Evolutionary conservation across 2,329 filamentous ascomycete species (phyloP), one percentile per base, ranked within the genome.

Genomic region (Tolypocladium guangdongense): DNA sequence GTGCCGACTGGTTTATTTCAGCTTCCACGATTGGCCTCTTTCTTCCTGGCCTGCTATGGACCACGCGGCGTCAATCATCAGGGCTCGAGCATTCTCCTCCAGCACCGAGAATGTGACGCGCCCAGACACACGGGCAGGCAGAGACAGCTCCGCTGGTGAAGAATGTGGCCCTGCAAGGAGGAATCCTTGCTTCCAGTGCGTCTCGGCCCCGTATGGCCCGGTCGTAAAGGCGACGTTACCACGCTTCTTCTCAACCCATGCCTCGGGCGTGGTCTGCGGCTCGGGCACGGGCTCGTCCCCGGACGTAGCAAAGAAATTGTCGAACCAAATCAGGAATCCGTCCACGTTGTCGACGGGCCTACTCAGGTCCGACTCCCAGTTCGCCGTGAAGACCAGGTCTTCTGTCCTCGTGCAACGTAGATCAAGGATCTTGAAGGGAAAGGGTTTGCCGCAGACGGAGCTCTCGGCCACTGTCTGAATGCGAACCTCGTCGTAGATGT

Each of bases 281-380:
- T 74, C 58, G 10, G 76, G 74, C 48, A 82, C 72, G 24, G 75
- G 70, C 33, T 76, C 71, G 37, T 76, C 71, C 37, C 78, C 73
- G 0, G 80, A 78, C 11, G 84, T 82, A 59, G 87, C 81, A 71
- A 96, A 96, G 75, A 93, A 93, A 27, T 87, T 92, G 67, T 97
- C 92, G 66, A 96, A 96, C 89, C 91, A 96, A 60, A 96, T 80
- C 16, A 90, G 77, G 68, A 90, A 95, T 5, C 89, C 92, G 64
- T 96, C 90, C n/a, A 96, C 73, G 2, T 76, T 73, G 55, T 87
- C 82, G 53, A 86, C 74, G 56, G 86, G 80, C 46, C 78, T 71
- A 1, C 74, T 77, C 7, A 93, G 64, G 18, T 74, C 78, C 11
- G 83, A 78, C 52, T 78, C 66, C 74, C 90, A 95, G 4, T 78